phyloP scores from a whole-genome alignment of 768 basidiomycete genomes.

The Auriscalpium vulgare region DNA sequence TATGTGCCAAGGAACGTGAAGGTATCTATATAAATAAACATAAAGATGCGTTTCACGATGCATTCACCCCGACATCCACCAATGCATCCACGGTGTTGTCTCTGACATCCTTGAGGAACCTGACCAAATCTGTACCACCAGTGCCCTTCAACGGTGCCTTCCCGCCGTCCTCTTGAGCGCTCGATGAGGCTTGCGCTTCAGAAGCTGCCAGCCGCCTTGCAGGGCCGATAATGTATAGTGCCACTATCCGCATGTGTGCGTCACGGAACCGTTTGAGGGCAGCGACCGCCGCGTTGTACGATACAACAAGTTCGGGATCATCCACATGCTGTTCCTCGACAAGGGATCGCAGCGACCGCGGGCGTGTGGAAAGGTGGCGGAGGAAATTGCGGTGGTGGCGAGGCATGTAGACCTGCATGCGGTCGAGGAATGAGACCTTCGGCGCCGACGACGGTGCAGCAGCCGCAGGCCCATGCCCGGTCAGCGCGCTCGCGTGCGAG shows the following conservation, averaged over 20 bases:
- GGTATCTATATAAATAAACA: too few species aligned
- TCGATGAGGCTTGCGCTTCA: neutral
- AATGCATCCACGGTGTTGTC: slow-evolving; percentile 37
- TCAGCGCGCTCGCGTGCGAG: slow-evolving; percentile 22
- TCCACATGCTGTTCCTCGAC: slow-evolving; percentile 23
- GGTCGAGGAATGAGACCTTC: slow-evolving; percentile 33
- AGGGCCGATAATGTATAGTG: slow-evolving; percentile 48
- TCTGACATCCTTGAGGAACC: slow-evolving; percentile 49
- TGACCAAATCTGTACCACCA: slow-evolving; percentile 48
- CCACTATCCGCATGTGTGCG: slow-evolving; percentile 48
- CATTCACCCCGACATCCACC: slow-evolving; percentile 7
- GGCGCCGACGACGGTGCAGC: neutral
- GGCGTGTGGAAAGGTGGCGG: slow-evolving; percentile 37
- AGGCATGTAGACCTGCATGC: slow-evolving; percentile 58
- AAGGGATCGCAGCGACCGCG: slow-evolving; percentile 39
- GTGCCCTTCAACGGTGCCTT: slow-evolving; percentile 37
- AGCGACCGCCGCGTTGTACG: slow-evolving; percentile 42
- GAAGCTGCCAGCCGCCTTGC: slow-evolving; percentile 27
- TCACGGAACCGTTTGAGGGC: slow-evolving; percentile 51
- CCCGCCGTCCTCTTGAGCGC: neutral
- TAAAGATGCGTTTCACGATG: too few species aligned
- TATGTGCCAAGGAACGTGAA: too few species aligned
- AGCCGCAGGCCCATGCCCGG: neutral
- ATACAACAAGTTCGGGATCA: slow-evolving; percentile 20
- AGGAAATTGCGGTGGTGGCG: slow-evolving; percentile 52